A percentile compares a stretch with the other conserved stretches of the same genome.
phyloP scores from a whole-genome alignment of 129 eudicot genomes.

The Artemisia tridentata region DNA sequence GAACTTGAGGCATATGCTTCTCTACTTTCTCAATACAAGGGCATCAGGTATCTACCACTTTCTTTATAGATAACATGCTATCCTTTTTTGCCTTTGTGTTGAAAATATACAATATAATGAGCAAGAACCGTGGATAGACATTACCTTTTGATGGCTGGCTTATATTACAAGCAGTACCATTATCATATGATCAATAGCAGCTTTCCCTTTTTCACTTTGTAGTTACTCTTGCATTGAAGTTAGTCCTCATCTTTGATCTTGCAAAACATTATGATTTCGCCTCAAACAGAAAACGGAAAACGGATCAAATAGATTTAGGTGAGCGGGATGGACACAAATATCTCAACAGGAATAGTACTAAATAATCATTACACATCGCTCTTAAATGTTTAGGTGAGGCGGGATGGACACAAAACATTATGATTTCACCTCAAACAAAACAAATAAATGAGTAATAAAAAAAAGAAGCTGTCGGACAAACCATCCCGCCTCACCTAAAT shows the following conservation, averaged over 20 bases:
- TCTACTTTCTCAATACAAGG: slow-evolving; percentile 62
- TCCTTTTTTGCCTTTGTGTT: slow-evolving; percentile 4
- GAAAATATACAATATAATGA: not conserved
- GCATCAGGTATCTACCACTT: slow-evolving; percentile 62
- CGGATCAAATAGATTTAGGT: too few relatives aligned
- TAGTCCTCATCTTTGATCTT: not conserved
- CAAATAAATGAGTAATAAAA: too few relatives aligned
- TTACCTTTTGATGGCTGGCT: slow-evolving; percentile 14
- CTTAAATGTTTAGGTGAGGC: too few relatives aligned
- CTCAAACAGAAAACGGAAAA: too few relatives aligned
- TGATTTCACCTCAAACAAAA: too few relatives aligned
- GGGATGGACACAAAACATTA: too few relatives aligned
- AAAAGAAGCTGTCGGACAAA: too few relatives aligned
- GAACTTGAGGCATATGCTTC: slow-evolving; percentile 67
- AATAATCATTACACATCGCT: too few relatives aligned
- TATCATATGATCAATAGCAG: not conserved
- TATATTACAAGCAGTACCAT: slow-evolving; percentile 6
- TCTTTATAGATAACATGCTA: not conserved
- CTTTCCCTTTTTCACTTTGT: not conserved
- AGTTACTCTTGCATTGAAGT: not conserved
- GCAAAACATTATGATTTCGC: not conserved
- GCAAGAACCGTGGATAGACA: slow-evolving; percentile 11
- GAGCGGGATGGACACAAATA: too few relatives aligned
- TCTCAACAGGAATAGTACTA: too few relatives aligned
- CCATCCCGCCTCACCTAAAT: too few relatives aligned